Base-by-base conservation (phyloP, 352 stramenopile genomes). In the Peronospora destructor region DNA sequence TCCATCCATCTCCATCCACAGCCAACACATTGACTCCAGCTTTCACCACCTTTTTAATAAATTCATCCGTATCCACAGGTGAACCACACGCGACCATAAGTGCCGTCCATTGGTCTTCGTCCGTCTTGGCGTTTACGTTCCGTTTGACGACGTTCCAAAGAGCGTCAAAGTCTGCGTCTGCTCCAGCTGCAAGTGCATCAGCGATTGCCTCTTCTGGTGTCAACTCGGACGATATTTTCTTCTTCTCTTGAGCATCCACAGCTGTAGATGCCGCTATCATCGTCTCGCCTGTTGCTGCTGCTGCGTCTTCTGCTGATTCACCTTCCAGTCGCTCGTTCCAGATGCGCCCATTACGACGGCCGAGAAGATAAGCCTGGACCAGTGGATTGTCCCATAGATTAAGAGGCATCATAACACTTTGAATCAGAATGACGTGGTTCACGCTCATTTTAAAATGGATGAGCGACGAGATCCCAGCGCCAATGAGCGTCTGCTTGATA, bases 361-460 rank as follows among this genome's bases (percentile, higher is more conserved):
- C 73, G n/a, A 91, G 61, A 35, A 91, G 64, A 48, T 87, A 87
- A 29, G 73, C 76, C 55, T 87, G 73, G 46, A 91, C 71, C 26
- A 91, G 70, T 23, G 66, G 43, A 47, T 91, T 91, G 59, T 91
- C 80, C 60, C 76, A 91, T 1, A 91, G 59, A 59, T 91, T 91
- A 45, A 91, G 69, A 41, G 80, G 80, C 47, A 76, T 81, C 80
- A 91, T 91, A 61, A 89, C 65, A 40, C 77, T 80, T 59, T 91
- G 80, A 59, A 91, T 91, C 53, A 91, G 59, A 41, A 91, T 75
- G n/a, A 91, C 80, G 50, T 91, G 80, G 67, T 91, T 91, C 25
- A 91, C 77, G 40, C 80, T 77, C 72, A 91, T 85, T 49, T 87
- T 85, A 49, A 91, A 73, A 65, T 91, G 80, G 54, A 91, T 85